Base-by-base conservation (phyloP, 768 basidiomycete genomes). In the Asterophora parasitica region DNA sequence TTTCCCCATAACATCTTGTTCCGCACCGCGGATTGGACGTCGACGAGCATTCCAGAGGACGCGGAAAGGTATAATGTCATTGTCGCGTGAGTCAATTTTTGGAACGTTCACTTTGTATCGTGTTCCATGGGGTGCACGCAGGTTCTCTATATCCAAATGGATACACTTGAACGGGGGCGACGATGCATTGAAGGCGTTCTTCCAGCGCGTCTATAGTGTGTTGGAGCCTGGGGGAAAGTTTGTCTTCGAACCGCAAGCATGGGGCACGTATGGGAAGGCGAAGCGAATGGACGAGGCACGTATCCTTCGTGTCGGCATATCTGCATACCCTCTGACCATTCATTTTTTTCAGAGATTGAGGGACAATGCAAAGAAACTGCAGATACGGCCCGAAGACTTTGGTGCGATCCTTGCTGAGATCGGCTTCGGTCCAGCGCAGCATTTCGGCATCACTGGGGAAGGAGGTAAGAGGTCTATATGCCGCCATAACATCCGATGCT, bases 141-240 rank as follows among this genome's bases (percentile, higher is more conserved):
- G 90, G 1, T 82, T 95, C 55, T 94, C 92, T 0, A 66, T 94
- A 36, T 81, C 91, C 0, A 95, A 93, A 65, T 95, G 92, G 92
- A 89, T 94, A 26, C 92, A 95, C 63, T 70, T 95, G 8, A 83
- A 92, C 54, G 71, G 73, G 9, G 85, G 87, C 8, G 92, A 96
- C 58, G 76, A 77, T 0, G 92, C 82, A 0, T 56, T 95, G n/a
- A 54, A 63, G 30, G 49, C 53, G 0, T 90, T 93, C 63, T 94
- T 95, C 58, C 66, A 61, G 2, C 78, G 81, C 34, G 78, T 83
- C 0, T 67, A 80, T 53, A 58, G 62, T 20, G 74, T 77, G 2
- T 71, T 96, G 12, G 69, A 65, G n/a, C 66, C 75, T 0, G 83
- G 80, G 0, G 89, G 89, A 3, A 70, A 63, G 1, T 85, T 94